A percentile compares a stretch with the other conserved stretches of the same genome.
phyloP scores from a whole-genome alignment of 495 filamentous ascomycete genomes.

The Chaetomidium leptoderma region DNA sequence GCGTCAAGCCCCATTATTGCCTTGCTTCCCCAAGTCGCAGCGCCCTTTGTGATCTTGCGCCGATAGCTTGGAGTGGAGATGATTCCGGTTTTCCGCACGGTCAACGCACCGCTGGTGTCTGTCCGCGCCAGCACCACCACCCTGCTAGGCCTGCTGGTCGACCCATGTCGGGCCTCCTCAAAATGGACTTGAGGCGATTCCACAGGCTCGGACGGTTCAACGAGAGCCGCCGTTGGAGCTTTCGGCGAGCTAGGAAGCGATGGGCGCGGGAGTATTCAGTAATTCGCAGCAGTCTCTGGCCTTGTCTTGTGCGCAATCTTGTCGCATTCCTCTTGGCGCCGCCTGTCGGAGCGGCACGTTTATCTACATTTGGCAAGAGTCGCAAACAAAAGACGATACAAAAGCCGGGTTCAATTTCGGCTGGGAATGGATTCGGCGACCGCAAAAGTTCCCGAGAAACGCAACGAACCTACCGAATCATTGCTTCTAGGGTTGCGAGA shows the following conservation, averaged over 20 bases:
- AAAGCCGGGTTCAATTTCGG: not conserved
- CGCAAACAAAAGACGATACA: not conserved
- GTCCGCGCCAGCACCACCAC: slow-evolving; percentile 14
- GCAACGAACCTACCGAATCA: not conserved
- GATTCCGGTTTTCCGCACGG: slow-evolving; percentile 13
- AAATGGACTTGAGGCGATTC: slow-evolving; percentile 4
- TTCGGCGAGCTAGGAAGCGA: not conserved
- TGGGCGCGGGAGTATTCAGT: not conserved
- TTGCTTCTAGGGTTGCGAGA: not conserved
- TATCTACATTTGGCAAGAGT: not conserved
- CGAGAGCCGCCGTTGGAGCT: not conserved
- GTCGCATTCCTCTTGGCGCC: slow-evolving; percentile 11
- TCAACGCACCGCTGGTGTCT: slow-evolving; percentile 15
- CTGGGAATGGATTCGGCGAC: not conserved
- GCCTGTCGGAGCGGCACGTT: no score
- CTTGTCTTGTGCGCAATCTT: slow-evolving; percentile 9
- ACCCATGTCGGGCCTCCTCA: slow-evolving; percentile 3
- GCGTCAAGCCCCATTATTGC: not conserved
- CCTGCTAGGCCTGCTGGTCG: slow-evolving; percentile 10
- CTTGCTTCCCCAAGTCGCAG: slow-evolving; percentile 10
- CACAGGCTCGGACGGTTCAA: not conserved
- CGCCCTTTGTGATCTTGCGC: not conserved
- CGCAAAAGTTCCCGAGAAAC: not conserved
- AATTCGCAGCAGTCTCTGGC: not conserved
- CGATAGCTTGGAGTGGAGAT: not conserved